A percentile compares a stretch with the other conserved stretches of the same genome.
Conservation (phyloP, 768 basidiomycete genomes). For the Rossbeevera mucosa region DNA sequence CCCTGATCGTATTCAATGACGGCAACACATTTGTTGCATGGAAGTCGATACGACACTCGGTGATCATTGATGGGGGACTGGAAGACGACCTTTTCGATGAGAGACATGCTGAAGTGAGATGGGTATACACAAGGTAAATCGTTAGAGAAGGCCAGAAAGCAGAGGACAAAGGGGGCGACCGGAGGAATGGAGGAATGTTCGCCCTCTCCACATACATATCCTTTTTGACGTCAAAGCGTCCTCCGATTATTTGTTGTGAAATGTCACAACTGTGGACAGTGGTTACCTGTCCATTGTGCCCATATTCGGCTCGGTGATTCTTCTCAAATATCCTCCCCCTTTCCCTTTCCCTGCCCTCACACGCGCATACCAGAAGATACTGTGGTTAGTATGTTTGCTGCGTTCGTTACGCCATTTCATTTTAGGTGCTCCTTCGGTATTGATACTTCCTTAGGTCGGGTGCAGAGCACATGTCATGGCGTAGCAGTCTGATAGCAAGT, state of each 20-base stretch:
- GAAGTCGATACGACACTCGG: slow-evolving; percentile 12
- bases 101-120: slow-evolving; percentile 17
- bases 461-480: neutral
- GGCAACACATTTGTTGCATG: slow-evolving; percentile 25
- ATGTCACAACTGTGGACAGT: slow-evolving; percentile 19
- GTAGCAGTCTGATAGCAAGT: slow-evolving; percentile 7
- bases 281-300: slow-evolving; percentile 18
- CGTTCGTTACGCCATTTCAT: slow-evolving; percentile 22
- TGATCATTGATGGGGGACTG: slow-evolving; percentile 9
- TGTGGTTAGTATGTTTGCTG: slow-evolving; percentile 20
- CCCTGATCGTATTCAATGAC: slow-evolving; percentile 27
- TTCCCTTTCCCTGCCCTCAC: neutral
- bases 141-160: neutral
- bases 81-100: slow-evolving; percentile 7
- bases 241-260: slow-evolving; percentile 32
- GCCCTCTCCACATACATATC: slow-evolving; percentile 1
- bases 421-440: slow-evolving; percentile 13
- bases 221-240: slow-evolving; percentile 23
- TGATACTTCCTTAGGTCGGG: slow-evolving; percentile 8
- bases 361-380: slow-evolving; percentile 15
- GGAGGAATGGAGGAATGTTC: slow-evolving; percentile 4
- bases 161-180: neutral
- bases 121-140: slow-evolving; percentile 11
- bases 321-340: slow-evolving; percentile 16
- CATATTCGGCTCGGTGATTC: slow-evolving; percentile 14